Percentiles rank a stretch among this genome's conserved stretches.
These are phyloP conservation scores for Gossypium ekmanianum DNA, from an alignment of 345 rosid species.

Conservation along the genomic window DNA sequence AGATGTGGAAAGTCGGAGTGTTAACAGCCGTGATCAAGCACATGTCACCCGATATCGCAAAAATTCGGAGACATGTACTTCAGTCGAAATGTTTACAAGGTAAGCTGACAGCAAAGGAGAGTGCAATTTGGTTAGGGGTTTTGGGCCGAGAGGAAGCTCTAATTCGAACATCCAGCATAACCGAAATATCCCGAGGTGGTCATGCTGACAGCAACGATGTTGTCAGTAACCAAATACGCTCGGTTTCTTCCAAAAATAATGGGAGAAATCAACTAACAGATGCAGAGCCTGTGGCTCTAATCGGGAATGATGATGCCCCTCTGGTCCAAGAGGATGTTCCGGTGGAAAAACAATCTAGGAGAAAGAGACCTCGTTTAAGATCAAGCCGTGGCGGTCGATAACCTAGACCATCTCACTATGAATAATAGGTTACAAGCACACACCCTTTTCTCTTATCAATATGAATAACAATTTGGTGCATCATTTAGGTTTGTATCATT, in stretches of 20 bases:
- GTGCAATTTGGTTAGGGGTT: conserved; percentile 2
- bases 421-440: too few relatives aligned
- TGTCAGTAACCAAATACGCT: conserved; percentile 55
- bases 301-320: conserved; percentile 18
- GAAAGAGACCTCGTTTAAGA: conserved; percentile 40
- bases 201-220: conserved; percentile 32
- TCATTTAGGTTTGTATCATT: too few relatives aligned
- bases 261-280: conserved; percentile 42
- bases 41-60: conserved; percentile 25
- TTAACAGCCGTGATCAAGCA: conserved; percentile 94
- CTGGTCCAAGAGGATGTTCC: conserved; percentile 38
- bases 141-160: conserved; percentile 42
- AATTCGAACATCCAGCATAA: conserved; percentile 63
- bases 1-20: conserved; percentile 99
- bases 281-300: conserved; percentile 27
- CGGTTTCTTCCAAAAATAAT: conserved; percentile 76
- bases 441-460: too few relatives aligned
- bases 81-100: conserved; percentile 12
- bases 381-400: conserved; percentile 4
- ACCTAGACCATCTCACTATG: not conserved
- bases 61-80: not conserved
- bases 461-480: too few relatives aligned
- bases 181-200: conserved; percentile 48
- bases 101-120: conserved; percentile 12
- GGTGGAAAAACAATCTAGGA: conserved; percentile 36